Conservation (phyloP, 1,284 basidiomycete species). For the Malassezia caprae region DNA sequence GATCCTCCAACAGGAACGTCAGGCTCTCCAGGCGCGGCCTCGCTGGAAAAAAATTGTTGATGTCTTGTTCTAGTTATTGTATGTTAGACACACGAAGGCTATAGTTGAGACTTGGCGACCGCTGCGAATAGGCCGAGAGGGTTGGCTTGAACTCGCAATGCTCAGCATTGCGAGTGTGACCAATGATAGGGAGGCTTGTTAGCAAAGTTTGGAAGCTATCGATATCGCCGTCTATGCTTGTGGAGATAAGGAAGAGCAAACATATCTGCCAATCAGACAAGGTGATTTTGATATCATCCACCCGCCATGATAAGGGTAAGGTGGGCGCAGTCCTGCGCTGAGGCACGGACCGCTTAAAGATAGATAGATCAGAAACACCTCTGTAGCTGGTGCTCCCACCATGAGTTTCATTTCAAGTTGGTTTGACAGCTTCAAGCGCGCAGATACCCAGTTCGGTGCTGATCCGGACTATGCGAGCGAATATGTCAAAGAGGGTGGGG, state of each 20-base stretch:
- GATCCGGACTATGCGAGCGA: slow-evolving; percentile 11
- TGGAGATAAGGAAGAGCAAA: neutral
- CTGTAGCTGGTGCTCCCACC: neutral
- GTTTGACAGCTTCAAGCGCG: slow-evolving; percentile 19
- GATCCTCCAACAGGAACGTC: slow-evolving; percentile 30
- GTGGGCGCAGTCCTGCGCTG: neutral
- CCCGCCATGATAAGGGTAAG: neutral
- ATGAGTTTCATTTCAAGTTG: slow-evolving; percentile 14
- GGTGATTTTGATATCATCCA: neutral
- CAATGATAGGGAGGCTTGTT: neutral
- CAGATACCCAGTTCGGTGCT: slow-evolving; percentile 5
- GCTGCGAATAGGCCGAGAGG: too few relatives aligned
- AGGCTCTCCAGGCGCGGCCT: slow-evolving; percentile 20
- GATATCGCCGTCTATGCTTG: neutral
- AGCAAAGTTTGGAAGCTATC: neutral
- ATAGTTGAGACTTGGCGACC: neutral
- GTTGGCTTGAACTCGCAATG: neutral
- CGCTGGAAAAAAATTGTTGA: slow-evolving; percentile 25
- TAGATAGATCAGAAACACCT: neutral
- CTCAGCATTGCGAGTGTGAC: neutral
- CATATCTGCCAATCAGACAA: neutral
- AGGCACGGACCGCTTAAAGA: neutral
- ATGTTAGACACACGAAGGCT: neutral
- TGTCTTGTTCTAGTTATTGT: slow-evolving; percentile 28
- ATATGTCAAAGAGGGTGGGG: neutral